Base-by-base conservation (phyloP, 805 yeast species). In the Candida railenensis region DNA sequence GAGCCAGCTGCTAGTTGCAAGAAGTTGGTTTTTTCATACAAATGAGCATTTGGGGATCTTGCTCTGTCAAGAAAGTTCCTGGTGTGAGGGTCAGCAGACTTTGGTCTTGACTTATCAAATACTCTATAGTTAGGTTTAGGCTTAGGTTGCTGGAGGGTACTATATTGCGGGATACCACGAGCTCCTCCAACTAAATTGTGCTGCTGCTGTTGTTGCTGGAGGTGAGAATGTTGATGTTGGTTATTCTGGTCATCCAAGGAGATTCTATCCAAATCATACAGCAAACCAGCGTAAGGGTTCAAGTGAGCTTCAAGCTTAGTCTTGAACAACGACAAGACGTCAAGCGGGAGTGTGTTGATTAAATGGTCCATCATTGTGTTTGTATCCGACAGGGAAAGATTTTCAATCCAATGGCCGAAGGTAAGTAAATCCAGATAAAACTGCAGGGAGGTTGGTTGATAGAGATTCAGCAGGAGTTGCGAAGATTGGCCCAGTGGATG, bases 321-420 rank as follows among this genome's bases (percentile, higher is more conserved):
- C 56, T 73, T 76, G 46, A 81, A 76, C 42, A 79, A 69, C 32
- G 72, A 65, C 50, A 80, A 60, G 14, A 77, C 74, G 51, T 81
- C 85, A 46, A 77, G 74, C 7, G 80, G 76, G 52, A 81, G 62
- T 48, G 69, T 67, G 40, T 73, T 65, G 48, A 82, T 66, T 59
- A 81, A 62, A 56, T 78, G 76, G 53, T 81, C 85, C 48, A 80
- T 69, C 62, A 80, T 76, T 42, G 77, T 66, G 46, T 76, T 66
- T 52, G 71, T 78, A 50, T 81, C 84, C 40, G 71, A 72, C n/a
- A 78, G 71, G 41, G 66, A 69, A 59, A 82, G 67, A 51, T 67
- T 68, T 44, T 72, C 72, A 49, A 78, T 66, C 83, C 83, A 80
- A 49, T 66, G 67, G 51, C 77, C 70, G 51, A 77, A 66, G 50